A percentile compares a stretch with the other conserved stretches of the same genome.
Conservation (phyloP, 805 yeast species). For the Kuraishia hungarica region DNA sequence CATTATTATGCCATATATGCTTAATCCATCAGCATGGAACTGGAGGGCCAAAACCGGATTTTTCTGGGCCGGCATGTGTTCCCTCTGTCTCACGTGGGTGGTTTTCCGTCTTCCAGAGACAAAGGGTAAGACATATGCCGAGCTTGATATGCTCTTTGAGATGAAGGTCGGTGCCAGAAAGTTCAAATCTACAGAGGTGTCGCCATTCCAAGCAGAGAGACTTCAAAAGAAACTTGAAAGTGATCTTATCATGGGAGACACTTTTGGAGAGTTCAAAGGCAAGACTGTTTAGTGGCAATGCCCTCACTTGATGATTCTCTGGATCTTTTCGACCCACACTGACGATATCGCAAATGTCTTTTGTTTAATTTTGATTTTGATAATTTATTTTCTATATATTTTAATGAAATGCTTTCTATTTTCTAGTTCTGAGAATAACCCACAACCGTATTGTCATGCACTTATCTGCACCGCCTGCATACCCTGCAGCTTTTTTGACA, state of each 20-base stretch:
- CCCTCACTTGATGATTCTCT: too few species aligned
- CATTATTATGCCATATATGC: conserved; percentile 38
- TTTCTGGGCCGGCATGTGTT: conserved; percentile 31
- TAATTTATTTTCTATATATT: too few species aligned
- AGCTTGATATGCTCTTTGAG: conserved; percentile 46
- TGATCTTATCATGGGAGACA: not conserved
- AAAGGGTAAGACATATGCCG: conserved; percentile 47
- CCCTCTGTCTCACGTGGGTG: conserved; percentile 29
- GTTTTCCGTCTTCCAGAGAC: conserved; percentile 54
- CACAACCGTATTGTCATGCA: too few species aligned
- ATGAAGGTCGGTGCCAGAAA: conserved; percentile 21
- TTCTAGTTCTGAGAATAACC: too few species aligned
- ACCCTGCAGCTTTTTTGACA: too few species aligned
- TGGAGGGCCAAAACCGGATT: conserved; percentile 43
- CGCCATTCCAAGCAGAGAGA: not conserved
- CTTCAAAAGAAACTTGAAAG: not conserved
- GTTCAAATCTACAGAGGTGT: conserved; percentile 14
- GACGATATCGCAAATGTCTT: too few species aligned
- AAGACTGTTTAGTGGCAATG: not conserved
- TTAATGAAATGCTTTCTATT: too few species aligned
- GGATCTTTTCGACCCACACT: too few species aligned
- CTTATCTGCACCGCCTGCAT: too few species aligned
- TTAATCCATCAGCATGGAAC: conserved; percentile 37
- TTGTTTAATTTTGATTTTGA: too few species aligned
- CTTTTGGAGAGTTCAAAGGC: not conserved